Evolutionary conservation across 176 grass and related monocot genomes (phyloP), one percentile per base, ranked within the genome.

Genomic region (Cenchrus purpureus): DNA sequence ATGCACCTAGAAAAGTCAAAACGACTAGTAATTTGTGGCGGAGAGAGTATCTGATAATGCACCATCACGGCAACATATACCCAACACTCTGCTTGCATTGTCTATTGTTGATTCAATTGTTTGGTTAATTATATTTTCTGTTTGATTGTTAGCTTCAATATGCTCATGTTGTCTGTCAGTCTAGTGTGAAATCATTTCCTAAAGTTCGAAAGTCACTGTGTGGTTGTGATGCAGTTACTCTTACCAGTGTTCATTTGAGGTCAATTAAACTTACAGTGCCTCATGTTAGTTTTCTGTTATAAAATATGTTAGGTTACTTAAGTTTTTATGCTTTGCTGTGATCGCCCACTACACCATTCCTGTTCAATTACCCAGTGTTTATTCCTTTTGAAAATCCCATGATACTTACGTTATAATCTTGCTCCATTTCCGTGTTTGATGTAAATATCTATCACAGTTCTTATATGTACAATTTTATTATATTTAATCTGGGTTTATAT

Each of bases 401-500:
- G 57, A 49, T 59, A 17, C 19, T 84, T 74, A 55, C 25, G 13
- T 64, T 8, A 68, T 81, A 55, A 56, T 12, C 9, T 19, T 73
- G 7, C 22, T 8, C 43, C 11, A 28, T 69, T 43, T 44, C 64
- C 43, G 0, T 20, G 17, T 61, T 82, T 71, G 37, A 54, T 70
- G 20, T 25, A 44, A 58, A 58, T 72, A 2, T 7, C 8, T 48
- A 12, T 74, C 32, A 28, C 44, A 79, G 34, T 77, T 62, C 53
- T 3, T 76, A 63, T 76, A 48, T 48, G 25, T 9, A 52, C 68
- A 83, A n/a, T 61, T 11, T 10, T 34, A 22, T 61, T 86, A 22
- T 79, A 25, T 80, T 34, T 80, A 76, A 84, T 71, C 53, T 16
- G 51, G 4, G 25, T 73, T 83, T 46, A 53, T 87, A 68, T 76